phyloP scores from a whole-genome alignment of 2,329 filamentous ascomycete species.

The Colletotrichum lini region DNA sequence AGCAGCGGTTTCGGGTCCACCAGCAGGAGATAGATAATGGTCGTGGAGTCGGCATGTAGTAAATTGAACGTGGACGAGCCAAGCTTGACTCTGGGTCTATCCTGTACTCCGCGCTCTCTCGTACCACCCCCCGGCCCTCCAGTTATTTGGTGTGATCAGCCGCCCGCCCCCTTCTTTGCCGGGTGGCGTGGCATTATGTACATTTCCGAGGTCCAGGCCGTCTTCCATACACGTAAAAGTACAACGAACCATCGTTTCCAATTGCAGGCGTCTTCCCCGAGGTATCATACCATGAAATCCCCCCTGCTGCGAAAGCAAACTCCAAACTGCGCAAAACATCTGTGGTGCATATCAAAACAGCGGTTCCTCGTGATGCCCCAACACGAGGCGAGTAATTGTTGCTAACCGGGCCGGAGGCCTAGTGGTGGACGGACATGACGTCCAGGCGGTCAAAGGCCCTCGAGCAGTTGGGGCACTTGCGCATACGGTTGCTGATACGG shows the following conservation, averaged over 20 bases:
- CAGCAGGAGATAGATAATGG: constrained; percentile 62
- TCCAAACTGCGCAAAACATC: constrained; percentile 35
- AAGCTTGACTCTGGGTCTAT: constrained; percentile 42
- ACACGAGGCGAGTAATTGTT: constrained; percentile 2
- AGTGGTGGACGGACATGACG: constrained; percentile 80
- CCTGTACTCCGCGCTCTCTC: constrained; percentile 25
- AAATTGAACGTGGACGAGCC: constrained; percentile 25
- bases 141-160: constrained; percentile 13
- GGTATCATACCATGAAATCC: constrained; percentile 42
- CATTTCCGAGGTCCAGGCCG: constrained; percentile 35
- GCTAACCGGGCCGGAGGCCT: constrained; percentile 25
- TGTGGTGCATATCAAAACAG: constrained; percentile 27
- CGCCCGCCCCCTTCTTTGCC: neutral
- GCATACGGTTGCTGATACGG: constrained; percentile 87
- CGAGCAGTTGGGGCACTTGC: constrained; percentile 96
- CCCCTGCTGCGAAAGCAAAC: constrained; percentile 38
- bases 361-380: neutral
- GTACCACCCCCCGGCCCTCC: constrained; percentile 10
- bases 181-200: constrained; percentile 35
- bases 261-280: constrained; percentile 35
- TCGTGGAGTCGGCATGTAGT: constrained; percentile 35
- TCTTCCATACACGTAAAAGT: constrained; percentile 44
- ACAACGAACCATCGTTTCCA: constrained; percentile 43
- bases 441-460: constrained; percentile 93
- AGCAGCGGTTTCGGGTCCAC: constrained; percentile 84